Evolutionary conservation across 495 filamentous ascomycete species (phyloP).

Genomic region (Trichoderma virens): DNA sequence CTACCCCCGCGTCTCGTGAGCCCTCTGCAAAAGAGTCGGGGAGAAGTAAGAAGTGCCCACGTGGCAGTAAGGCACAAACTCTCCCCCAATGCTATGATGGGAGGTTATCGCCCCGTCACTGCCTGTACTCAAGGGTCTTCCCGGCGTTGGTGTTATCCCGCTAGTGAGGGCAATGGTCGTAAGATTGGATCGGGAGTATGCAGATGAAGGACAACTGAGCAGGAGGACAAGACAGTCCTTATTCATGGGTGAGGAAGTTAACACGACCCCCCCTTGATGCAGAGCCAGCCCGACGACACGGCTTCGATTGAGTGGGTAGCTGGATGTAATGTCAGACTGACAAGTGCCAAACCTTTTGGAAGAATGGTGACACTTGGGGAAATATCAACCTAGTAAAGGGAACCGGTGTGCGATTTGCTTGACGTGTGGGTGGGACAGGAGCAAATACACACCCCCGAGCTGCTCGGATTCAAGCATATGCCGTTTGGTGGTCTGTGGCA

Average conservation of each 20-base stretch:
- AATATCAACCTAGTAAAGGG: neutral
- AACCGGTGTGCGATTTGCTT: slow-evolving; percentile 7
- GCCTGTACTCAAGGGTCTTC: neutral
- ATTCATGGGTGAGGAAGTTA: neutral
- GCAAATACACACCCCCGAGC: neutral
- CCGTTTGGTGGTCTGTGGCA: slow-evolving; percentile 7
- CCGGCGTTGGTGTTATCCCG: neutral
- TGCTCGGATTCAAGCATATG: neutral
- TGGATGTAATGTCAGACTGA: slow-evolving; percentile 5
- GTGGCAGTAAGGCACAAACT: slow-evolving; percentile 7
- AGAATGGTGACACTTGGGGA: neutral
- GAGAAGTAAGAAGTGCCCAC: neutral
- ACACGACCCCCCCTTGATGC: neutral
- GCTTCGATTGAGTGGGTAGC: neutral
- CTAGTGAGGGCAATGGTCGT: neutral
- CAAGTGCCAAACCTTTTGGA: neutral
- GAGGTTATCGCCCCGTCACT: slow-evolving; percentile 6
- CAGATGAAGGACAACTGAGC: neutral
- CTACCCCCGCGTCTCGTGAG: neutral
- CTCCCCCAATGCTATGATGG: neutral
- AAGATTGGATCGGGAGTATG: slow-evolving; percentile 2
- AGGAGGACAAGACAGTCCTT: neutral
- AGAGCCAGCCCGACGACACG: neutral
- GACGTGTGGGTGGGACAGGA: slow-evolving; percentile 8
- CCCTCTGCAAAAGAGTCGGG: neutral